Evolutionary conservation across 1,284 basidiomycete species (phyloP).

Genomic region (Cutaneotrichosporon sp.): DNA sequence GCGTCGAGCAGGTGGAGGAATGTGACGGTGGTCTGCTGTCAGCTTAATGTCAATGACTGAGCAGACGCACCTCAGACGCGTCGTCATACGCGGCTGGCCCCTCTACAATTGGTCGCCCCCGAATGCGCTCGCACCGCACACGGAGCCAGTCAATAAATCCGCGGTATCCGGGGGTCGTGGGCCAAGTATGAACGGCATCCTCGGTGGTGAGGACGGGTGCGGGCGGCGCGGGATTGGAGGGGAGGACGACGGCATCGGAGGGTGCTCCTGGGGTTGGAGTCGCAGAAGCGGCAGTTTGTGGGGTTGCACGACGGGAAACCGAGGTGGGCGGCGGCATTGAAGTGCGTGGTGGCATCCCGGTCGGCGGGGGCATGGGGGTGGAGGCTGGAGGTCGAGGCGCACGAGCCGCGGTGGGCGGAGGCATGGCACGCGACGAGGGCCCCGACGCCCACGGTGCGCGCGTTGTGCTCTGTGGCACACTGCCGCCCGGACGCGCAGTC

Average conservation of each 20-base stretch:
- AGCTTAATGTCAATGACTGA: neutral
- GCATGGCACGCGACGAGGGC: slow-evolving; percentile 1
- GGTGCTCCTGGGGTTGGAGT: neutral
- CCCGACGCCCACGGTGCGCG: neutral
- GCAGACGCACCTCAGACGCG: slow-evolving; percentile 13
- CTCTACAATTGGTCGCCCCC: slow-evolving; percentile 57
- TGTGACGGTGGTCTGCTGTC: slow-evolving; percentile 56
- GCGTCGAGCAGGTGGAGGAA: slow-evolving; percentile 66
- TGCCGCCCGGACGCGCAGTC: neutral
- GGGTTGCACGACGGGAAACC: neutral
- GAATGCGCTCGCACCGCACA: slow-evolving; percentile 70
- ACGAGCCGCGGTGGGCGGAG: neutral
- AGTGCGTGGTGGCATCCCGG: neutral
- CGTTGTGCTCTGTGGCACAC: neutral
- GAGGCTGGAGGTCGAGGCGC: neutral
- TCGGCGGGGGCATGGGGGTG: too few relatives aligned
- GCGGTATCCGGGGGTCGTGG: slow-evolving; percentile 65
- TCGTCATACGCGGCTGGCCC: slow-evolving; percentile 43
- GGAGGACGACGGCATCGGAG: slow-evolving; percentile 20
- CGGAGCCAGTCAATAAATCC: slow-evolving; percentile 73
- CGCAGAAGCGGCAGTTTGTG: neutral
- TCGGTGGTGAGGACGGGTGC: slow-evolving; percentile 58
- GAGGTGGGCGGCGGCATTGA: neutral
- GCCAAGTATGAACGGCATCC: slow-evolving; percentile 68
- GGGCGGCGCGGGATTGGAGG: slow-evolving; percentile 28